Evolutionary conservation across 2,329 filamentous ascomycete species (phyloP).

Genomic region (Trichoderma breve): DNA sequence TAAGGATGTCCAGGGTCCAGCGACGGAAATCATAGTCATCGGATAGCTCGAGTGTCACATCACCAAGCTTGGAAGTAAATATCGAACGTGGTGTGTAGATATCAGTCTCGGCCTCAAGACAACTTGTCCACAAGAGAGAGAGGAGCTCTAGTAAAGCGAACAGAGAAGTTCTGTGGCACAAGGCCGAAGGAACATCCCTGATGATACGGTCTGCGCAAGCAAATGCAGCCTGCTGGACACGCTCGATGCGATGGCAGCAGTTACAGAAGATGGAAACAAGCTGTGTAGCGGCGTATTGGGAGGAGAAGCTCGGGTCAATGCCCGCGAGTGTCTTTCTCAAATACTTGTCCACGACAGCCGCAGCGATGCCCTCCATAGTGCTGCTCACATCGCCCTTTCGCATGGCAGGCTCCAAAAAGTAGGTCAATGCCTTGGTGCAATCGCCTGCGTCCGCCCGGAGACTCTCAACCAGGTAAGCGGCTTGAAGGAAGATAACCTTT

Average conservation of each 20-base stretch:
- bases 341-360: conserved; percentile 76
- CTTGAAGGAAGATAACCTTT: conserved; percentile 87
- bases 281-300: conserved; percentile 85
- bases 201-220: conserved; percentile 84
- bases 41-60: conserved; percentile 84
- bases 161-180: conserved; percentile 86
- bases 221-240: conserved; percentile 85
- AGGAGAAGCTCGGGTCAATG: conserved; percentile 75
- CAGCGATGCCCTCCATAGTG: conserved; percentile 62
- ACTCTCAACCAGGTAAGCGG: conserved; percentile 84
- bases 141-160: conserved; percentile 91
- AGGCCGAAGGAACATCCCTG: conserved; percentile 76
- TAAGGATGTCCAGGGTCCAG: conserved; percentile 73
- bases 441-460: conserved; percentile 83
- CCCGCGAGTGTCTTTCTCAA: conserved; percentile 71
- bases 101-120: conserved; percentile 90
- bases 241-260: conserved; percentile 90
- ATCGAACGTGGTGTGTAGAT: conserved; percentile 84
- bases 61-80: conserved; percentile 73
- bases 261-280: conserved; percentile 80
- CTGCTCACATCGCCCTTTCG: conserved; percentile 60
- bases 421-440: conserved; percentile 83
- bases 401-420: conserved; percentile 92
- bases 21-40: conserved; percentile 85
- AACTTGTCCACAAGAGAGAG: conserved; percentile 92